A percentile compares a stretch with the other conserved stretches of the same genome.
These are phyloP conservation scores for Beauveria sp. DNA, from an alignment of 2,329 filamentous ascomycete genomes.

Conservation along the genomic window DNA sequence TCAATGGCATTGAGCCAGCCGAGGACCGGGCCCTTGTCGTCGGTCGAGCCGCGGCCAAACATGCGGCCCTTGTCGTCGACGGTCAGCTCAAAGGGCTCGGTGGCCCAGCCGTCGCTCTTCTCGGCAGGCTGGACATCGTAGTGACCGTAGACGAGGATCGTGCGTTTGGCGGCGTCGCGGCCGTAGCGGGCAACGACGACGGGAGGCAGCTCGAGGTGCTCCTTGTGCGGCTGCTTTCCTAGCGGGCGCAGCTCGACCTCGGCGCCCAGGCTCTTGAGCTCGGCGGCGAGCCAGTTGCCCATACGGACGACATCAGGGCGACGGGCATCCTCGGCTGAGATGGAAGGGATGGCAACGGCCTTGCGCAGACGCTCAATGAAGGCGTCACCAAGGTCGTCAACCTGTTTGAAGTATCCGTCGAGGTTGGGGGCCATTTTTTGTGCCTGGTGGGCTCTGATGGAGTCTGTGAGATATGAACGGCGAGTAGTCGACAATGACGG, in stretches of 20 bases:
- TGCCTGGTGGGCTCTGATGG: slow-evolving; percentile 51
- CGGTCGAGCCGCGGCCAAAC: slow-evolving; percentile 91
- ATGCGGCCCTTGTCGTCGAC: slow-evolving; percentile 89
- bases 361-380: slow-evolving; percentile 88
- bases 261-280: slow-evolving; percentile 79
- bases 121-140: slow-evolving; percentile 97
- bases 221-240: slow-evolving; percentile 86
- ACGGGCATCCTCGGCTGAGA: slow-evolving; percentile 85
- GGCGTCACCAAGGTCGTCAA: slow-evolving; percentile 67
- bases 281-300: slow-evolving; percentile 80
- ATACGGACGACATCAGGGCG: slow-evolving; percentile 92
- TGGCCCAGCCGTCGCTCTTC: slow-evolving; percentile 90
- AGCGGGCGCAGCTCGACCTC: slow-evolving; percentile 79
- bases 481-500: background rate
- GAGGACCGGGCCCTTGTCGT: slow-evolving; percentile 95
- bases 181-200: slow-evolving; percentile 90
- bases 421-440: slow-evolving; percentile 84
- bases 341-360: slow-evolving; percentile 92
- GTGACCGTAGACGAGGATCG: slow-evolving; percentile 94
- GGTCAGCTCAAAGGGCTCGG: slow-evolving; percentile 83
- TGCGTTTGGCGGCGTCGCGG: slow-evolving; percentile 84
- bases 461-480: slow-evolving; percentile 44
- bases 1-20: slow-evolving; percentile 98
- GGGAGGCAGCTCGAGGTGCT: slow-evolving; percentile 84
- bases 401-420: slow-evolving; percentile 87